phyloP scores from a whole-genome alignment of 2,329 filamentous ascomycete genomes.

The Emergomyces orientalis region DNA sequence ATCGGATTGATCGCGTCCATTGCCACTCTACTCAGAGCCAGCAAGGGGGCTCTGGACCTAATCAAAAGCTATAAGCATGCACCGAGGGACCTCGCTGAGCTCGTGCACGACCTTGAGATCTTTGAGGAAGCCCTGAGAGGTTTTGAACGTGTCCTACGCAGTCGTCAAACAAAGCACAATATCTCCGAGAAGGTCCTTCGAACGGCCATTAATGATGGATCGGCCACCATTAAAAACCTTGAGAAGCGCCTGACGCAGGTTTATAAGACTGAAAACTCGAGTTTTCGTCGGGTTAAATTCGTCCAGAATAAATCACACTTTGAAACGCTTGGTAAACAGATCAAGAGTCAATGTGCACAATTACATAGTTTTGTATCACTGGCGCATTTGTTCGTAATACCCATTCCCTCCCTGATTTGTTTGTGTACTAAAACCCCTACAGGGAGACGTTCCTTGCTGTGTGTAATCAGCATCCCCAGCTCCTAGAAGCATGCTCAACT shows the following conservation, averaged over 20 bases:
- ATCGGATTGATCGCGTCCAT: not conserved
- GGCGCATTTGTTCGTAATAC: conserved; percentile 13
- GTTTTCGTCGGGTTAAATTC: conserved; percentile 14
- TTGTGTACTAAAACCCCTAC: not conserved
- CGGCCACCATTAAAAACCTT: conserved; percentile 12
- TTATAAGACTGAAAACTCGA: conserved; percentile 12
- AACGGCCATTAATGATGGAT: conserved; percentile 10
- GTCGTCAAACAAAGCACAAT: conserved; percentile 12
- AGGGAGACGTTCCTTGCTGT: conserved; percentile 14
- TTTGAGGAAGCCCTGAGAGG: conserved; percentile 14
- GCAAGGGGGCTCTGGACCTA: not conserved
- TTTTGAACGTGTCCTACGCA: conserved; percentile 15
- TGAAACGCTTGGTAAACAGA: conserved; percentile 9
- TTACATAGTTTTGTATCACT: conserved; percentile 15
- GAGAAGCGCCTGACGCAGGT: conserved; percentile 8
- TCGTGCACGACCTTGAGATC: conserved; percentile 12
- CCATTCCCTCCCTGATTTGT: not conserved
- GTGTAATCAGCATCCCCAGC: conserved; percentile 12
- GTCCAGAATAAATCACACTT: conserved; percentile 13
- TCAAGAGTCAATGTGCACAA: conserved; percentile 12
- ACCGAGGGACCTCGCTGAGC: not conserved
- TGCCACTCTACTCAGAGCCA: not conserved
- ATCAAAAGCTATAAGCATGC: not conserved
- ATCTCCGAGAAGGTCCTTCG: conserved; percentile 12
- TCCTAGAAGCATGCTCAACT: conserved; percentile 11